phyloP scores from a whole-genome alignment of 2,329 filamentous ascomycete species.

The Stemphylium beticola region DNA sequence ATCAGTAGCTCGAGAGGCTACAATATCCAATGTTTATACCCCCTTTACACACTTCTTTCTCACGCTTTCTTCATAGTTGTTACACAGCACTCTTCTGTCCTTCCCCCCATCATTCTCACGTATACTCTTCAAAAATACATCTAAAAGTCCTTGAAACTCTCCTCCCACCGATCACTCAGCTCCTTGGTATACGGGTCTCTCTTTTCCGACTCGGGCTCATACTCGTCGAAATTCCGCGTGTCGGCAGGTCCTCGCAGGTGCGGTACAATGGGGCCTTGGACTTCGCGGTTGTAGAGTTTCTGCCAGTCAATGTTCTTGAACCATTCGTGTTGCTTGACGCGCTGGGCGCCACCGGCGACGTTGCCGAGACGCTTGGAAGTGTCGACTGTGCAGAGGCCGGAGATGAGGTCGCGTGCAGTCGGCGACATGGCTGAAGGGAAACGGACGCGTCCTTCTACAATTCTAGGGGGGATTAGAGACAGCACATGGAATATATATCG shows the following conservation, averaged over 20 bases:
- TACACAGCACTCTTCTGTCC: no score
- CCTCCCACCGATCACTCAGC: slow-evolving; percentile 71
- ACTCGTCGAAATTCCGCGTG: slow-evolving; percentile 81
- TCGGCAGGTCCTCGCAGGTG: slow-evolving; percentile 75
- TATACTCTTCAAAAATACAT: no score
- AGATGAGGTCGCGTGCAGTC: slow-evolving; percentile 76
- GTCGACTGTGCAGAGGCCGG: slow-evolving; percentile 77
- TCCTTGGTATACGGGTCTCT: slow-evolving; percentile 72
- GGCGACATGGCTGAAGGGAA: slow-evolving; percentile 73
- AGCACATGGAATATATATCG: not conserved
- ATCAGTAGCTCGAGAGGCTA: no score
- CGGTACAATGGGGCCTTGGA: slow-evolving; percentile 76
- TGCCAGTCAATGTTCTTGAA: slow-evolving; percentile 78
- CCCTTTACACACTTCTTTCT: no score
- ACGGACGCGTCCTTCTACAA: slow-evolving; percentile 76
- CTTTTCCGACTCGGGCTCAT: slow-evolving; percentile 75
- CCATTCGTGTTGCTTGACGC: slow-evolving; percentile 78
- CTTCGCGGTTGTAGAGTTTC: slow-evolving; percentile 68
- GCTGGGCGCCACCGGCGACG: slow-evolving; percentile 72
- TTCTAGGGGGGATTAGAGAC: slow-evolving; percentile 56
- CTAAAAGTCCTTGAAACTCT: slow-evolving; percentile 74
- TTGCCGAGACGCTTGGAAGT: slow-evolving; percentile 79
- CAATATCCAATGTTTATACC: no score
- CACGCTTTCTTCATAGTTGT: no score
- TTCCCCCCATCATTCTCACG: no score